Base-by-base conservation (phyloP, 306 rosid genomes). In the Fagus sylvatica region DNA sequence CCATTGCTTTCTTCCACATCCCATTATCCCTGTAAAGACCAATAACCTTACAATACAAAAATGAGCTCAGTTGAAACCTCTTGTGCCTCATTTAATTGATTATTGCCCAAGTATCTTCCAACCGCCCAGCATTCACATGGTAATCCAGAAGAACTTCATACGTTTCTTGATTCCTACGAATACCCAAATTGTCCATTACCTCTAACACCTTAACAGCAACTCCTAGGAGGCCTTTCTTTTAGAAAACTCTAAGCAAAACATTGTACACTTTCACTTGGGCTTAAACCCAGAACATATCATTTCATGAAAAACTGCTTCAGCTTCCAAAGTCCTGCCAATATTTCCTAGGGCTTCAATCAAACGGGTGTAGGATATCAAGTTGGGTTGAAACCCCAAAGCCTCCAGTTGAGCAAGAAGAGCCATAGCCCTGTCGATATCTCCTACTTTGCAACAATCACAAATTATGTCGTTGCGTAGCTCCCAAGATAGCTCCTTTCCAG, bases 1-100 rank as follows among this genome's bases (percentile, higher is more conserved):
- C 91, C 76, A 87, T 74, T 15, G 97, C 97, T 77, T 92, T 92
- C 89, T 88, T 92, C 97, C 95, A 92, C 97, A 92, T 90, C 73
- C 97, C 97, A 74, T 92, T 90, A 73, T 90, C 92, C 79, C 91
- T 86, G 75, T 88, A 90, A 77, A 92, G 79, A 79, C 85, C 87
- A 76, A 92, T 88, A 62, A 90, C 84, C 81, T 88, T 88, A 77
- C 91, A 72, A 65, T 90, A 90, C 77, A 87, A 83, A 76, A 87
- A 87, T 7, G 95, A 88, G 80, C 85, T 85, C 32, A 85, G 41
- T 41, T 57, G 48, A 84, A 88, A 88, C 42, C 91, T 84, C 59
- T 81, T 87, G 7, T 11, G 54, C 78, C 76, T 90, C 97, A 92
- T 90, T 83, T 88, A 91, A 64, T 90, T 87, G 65, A 90, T 81